Percentiles rank a stretch among this genome's conserved stretches.
Conservation (phyloP, 305 asterid species). For the Salvia sclarea region DNA sequence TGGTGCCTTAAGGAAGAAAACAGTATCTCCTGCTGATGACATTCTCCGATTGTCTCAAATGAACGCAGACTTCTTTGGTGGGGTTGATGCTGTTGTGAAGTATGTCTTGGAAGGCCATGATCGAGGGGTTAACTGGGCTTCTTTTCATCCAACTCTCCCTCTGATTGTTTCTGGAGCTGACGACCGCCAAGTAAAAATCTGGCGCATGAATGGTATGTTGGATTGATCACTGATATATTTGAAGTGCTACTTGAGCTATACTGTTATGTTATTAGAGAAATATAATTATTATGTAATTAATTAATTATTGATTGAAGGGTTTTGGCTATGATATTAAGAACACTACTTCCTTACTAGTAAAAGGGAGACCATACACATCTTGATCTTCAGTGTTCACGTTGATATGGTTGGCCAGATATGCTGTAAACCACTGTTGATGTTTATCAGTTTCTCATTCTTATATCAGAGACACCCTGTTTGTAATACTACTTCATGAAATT, state of each 20-base stretch:
- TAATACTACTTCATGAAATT: slow-evolving; percentile 3
- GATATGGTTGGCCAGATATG: background rate
- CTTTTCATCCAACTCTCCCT: slow-evolving; percentile 86
- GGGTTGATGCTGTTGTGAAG: slow-evolving; percentile 72
- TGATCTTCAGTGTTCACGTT: background rate
- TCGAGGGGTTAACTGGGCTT: slow-evolving; percentile 75
- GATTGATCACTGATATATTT: slow-evolving; percentile 10
- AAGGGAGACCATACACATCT: background rate
- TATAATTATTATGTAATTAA: slow-evolving; percentile 9
- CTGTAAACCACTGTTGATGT: background rate
- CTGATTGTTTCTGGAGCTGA: slow-evolving; percentile 98
- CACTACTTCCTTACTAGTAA: background rate
- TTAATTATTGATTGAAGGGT: slow-evolving; percentile 7
- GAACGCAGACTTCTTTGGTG: slow-evolving; percentile 72
- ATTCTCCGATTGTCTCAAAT: slow-evolving; percentile 84
- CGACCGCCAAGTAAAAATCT: slow-evolving; percentile 98
- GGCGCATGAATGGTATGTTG: slow-evolving; percentile 98
- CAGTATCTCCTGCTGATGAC: slow-evolving; percentile 97
- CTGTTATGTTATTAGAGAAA: slow-evolving; percentile 11
- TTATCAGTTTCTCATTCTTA: slow-evolving; percentile 27
- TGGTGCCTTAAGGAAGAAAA: slow-evolving; percentile 85
- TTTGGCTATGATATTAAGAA: slow-evolving; percentile 9
- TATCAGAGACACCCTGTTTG: background rate
- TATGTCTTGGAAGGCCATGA: slow-evolving; percentile 71
- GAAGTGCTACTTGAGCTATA: background rate